Evolutionary conservation across 352 stramenopile genomes (phyloP), one percentile per base, ranked within the genome.

Genomic region (Phytophthora nicotianae): DNA sequence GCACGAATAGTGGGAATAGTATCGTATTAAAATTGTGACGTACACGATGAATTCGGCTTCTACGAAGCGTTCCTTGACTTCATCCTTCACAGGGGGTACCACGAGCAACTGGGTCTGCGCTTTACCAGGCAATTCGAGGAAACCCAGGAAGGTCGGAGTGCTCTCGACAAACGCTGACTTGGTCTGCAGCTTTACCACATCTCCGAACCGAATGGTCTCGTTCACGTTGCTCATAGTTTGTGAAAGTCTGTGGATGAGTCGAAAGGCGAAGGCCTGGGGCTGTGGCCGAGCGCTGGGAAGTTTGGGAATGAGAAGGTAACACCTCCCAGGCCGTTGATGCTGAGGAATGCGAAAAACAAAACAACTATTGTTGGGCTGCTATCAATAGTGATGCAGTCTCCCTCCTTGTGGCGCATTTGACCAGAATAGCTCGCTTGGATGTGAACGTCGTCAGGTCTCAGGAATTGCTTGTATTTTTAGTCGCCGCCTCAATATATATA

Each of bases 31-130:
- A 19, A 51, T n/a, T 8, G 11, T 17, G 45, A 84, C 77, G 43
- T 70, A 89, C 76, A 91, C 65, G 27, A 90, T 86, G 58, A 91
- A 91, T 64, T 90, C 77, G 46, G 79, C 81, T 20, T 91, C 54
- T 13, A 68, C 14, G 43, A 83, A 84, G 14, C 65, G 72, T 20
- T 71, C 65, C 23, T 69, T 70, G 42, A 66, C 49, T 4, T 81
- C 65, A 14, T 77, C 70, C 50, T 86, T 82, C 8, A 79, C 63
- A 0, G 83, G 77, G 8, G 78, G 65, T 46, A 91, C 70, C 8
- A 88, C 75, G 24, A 91, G 70, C 16, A 91, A 43, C 50, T 77
- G 52, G 29, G 81, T 74, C 14, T 59, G 38, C 14, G 48, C 47
- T 37, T 81, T 73, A 45, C 58, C 74, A 13, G 77, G 72, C 32